These are phyloP conservation scores for Plasmodium chabaudi DNA, from an alignment of 169 alveolate species.

Conservation along the genomic window DNA sequence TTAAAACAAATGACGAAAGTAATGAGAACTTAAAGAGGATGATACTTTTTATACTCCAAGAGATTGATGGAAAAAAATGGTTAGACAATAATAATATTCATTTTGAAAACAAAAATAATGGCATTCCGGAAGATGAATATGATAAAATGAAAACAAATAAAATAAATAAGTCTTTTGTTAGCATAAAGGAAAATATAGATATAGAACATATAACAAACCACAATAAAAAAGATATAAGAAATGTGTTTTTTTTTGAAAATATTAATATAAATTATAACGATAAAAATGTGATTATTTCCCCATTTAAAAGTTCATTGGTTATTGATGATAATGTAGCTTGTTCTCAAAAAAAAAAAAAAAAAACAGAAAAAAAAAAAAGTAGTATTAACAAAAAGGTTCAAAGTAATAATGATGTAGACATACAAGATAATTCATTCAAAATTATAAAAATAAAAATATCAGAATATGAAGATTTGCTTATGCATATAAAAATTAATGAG, in stretches of 20 bases:
- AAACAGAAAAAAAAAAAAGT: neutral
- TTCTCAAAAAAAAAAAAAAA: neutral
- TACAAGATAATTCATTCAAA: neutral
- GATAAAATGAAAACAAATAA: neutral
- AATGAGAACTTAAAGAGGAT: neutral
- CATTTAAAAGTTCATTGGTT: constrained; percentile 36
- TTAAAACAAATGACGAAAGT: neutral
- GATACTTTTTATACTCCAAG: neutral
- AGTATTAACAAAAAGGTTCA: neutral
- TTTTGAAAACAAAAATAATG: neutral
- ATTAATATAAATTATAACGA: constrained; percentile 42
- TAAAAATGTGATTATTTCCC: constrained; percentile 20
- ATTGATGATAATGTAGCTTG: neutral
- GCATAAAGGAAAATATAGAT: constrained; percentile 26
- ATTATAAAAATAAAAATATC: neutral
- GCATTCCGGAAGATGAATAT: neutral
- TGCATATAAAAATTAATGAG: constrained; percentile 13
- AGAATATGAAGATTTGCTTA: neutral
- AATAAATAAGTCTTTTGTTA: neutral
- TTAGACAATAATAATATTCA: neutral
- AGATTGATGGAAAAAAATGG: neutral
- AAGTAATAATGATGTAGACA: neutral
- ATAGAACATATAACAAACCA: constrained; percentile 30
- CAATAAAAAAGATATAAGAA: constrained; percentile 34
- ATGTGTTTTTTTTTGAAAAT: constrained; percentile 52